Evolutionary conservation across 108 stramenopile genomes (phyloP).

Genomic region (Nannochloropsis salina): DNA sequence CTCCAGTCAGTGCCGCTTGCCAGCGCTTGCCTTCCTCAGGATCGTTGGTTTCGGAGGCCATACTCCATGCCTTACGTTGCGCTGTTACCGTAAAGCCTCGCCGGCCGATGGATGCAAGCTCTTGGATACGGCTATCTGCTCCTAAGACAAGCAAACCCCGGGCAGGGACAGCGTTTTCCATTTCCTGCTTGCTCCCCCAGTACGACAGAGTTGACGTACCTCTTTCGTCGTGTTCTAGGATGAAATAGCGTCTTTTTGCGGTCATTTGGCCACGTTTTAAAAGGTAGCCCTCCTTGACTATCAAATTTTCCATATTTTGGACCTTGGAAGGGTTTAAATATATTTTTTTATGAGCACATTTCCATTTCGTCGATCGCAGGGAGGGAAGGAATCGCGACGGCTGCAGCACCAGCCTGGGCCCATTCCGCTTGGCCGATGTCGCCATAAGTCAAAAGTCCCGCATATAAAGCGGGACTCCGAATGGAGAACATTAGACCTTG

Average conservation of each 20-base stretch:
- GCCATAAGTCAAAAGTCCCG: no score
- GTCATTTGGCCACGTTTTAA: conserved; percentile 12
- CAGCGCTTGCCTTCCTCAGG: not conserved
- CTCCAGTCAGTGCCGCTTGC: not conserved
- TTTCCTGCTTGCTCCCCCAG: not conserved
- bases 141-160: not conserved
- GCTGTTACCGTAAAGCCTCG: not conserved
- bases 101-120: not conserved
- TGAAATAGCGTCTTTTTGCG: not conserved
- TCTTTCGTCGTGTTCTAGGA: not conserved
- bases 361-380: no score
- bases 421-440: no score
- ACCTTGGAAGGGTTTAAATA: not conserved
- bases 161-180: not conserved
- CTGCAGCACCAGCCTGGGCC: no score
- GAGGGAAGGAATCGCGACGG: no score
- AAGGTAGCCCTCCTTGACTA: not conserved
- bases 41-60: not conserved
- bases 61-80: conserved; percentile 8
- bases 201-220: not conserved
- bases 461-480: no score
- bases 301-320: not conserved
- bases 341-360: no score
- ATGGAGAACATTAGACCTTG: no score
- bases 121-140: not conserved